A percentile compares a stretch with the other conserved stretches of the same genome.
These are phyloP conservation scores for Suhomyces taliae DNA, from an alignment of 1,139 yeast genomes.

Conservation along the genomic window DNA sequence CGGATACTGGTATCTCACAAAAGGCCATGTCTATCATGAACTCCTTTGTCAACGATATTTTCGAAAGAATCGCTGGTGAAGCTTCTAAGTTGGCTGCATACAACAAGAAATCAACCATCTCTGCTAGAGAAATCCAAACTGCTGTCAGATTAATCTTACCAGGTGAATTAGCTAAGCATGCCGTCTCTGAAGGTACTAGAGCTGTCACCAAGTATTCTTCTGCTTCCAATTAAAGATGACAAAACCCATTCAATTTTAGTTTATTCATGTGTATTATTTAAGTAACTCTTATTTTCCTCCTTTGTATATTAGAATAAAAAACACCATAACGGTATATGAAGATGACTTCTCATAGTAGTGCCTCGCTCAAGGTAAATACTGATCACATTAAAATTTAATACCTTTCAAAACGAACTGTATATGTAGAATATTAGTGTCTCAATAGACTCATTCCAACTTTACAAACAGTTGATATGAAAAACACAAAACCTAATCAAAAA, in stretches of 20 bases:
- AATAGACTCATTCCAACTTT: too few relatives aligned
- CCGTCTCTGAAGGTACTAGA: constrained; percentile 99
- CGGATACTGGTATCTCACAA: constrained; percentile 99
- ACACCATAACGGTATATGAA: too few relatives aligned
- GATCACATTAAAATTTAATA: too few relatives aligned
- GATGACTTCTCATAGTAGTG: too few relatives aligned
- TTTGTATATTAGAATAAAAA: constrained; percentile 13
- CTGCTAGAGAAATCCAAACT: constrained; percentile 99
- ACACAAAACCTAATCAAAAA: too few relatives aligned
- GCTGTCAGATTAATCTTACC: constrained; percentile 99
- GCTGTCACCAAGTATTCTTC: constrained; percentile 99
- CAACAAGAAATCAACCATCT: constrained; percentile 98
- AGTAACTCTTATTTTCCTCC: constrained; percentile 2
- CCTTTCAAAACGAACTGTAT: too few relatives aligned
- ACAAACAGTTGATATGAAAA: too few relatives aligned
- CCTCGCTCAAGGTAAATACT: too few relatives aligned
- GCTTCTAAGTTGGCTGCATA: constrained; percentile 99
- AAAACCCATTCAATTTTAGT: constrained; percentile 6
- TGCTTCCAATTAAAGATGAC: constrained; percentile 49
- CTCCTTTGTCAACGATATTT: constrained; percentile 96
- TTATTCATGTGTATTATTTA: constrained; percentile 17
- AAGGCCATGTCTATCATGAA: constrained; percentile 99
- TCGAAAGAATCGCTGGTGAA: constrained; percentile 94
- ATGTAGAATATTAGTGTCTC: too few relatives aligned
- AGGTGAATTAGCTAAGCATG: constrained; percentile 99